Evolutionary conservation across 768 basidiomycete species (phyloP).

Genomic region (Hysterangium stoloniferum): DNA sequence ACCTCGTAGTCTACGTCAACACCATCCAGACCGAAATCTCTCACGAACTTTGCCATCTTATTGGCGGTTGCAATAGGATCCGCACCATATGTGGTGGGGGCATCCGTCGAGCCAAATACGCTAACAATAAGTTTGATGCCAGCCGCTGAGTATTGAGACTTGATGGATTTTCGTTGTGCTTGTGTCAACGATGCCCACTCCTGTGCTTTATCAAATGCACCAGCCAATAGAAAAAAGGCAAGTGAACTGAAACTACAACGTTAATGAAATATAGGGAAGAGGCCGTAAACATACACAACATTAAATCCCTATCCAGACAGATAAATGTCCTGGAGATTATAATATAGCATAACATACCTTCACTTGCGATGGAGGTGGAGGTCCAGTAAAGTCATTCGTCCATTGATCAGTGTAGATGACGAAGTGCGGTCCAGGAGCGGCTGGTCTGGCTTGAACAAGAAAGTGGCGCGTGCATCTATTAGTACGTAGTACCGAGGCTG

Average conservation of each 20-base stretch:
- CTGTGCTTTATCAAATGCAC: slow-evolving; percentile 51
- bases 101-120: slow-evolving; percentile 35
- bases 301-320: slow-evolving; percentile 40
- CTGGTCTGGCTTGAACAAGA: background rate
- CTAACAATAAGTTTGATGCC: slow-evolving; percentile 59
- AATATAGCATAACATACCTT: background rate
- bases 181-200: slow-evolving; percentile 44
- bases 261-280: background rate
- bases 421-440: background rate
- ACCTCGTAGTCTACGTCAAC: slow-evolving; percentile 17
- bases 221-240: slow-evolving; percentile 25
- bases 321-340: background rate
- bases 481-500: slow-evolving; percentile 9
- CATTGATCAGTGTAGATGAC: background rate
- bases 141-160: slow-evolving; percentile 45
- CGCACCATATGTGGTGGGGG: slow-evolving; percentile 8
- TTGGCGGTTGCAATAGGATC: slow-evolving; percentile 7
- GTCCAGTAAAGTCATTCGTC: background rate
- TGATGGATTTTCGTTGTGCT: slow-evolving; percentile 38
- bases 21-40: slow-evolving; percentile 15
- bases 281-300: slow-evolving; percentile 36
- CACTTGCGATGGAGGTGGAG: too few species aligned
- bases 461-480: background rate
- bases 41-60: slow-evolving; percentile 11
- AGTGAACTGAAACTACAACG: background rate